Conservation (phyloP, 306 rosid genomes). For the Lathyrus oleraceus region DNA sequence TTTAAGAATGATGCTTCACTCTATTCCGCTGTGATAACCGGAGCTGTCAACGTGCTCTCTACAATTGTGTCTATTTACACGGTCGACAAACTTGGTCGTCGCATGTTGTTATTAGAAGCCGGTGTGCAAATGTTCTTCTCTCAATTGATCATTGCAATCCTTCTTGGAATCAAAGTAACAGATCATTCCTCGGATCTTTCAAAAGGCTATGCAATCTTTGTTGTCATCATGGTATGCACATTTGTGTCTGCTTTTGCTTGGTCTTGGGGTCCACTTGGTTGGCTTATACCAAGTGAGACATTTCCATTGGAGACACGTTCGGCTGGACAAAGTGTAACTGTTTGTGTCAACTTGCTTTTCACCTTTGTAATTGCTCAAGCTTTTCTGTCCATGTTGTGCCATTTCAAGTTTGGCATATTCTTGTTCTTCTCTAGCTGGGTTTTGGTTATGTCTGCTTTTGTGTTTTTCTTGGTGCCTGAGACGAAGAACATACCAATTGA, state of each 20-base stretch:
- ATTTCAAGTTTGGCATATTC: conserved; percentile 82
- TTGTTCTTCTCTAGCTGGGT: conserved; percentile 90
- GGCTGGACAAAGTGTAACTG: conserved; percentile 84
- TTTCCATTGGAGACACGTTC: conserved; percentile 87
- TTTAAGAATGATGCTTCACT: conserved; percentile 75
- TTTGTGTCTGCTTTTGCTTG: conserved; percentile 83
- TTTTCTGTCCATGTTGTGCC: conserved; percentile 83
- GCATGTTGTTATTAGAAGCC: conserved; percentile 74
- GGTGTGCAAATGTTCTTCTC: conserved; percentile 87
- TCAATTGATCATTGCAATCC: conserved; percentile 62
- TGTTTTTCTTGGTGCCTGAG: conserved; percentile 70
- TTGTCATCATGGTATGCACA: conserved; percentile 72
- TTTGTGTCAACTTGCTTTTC: conserved; percentile 73
- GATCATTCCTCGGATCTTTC: conserved; percentile 49
- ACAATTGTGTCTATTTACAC: conserved; percentile 74
- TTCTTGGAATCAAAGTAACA: conserved; percentile 58
- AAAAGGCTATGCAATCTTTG: conserved; percentile 49
- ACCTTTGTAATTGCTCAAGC: conserved; percentile 80
- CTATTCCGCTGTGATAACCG: conserved; percentile 82
- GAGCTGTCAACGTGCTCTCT: conserved; percentile 78
- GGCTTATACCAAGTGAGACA: conserved; percentile 86
- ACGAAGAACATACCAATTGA: conserved; percentile 87
- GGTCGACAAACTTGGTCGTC: conserved; percentile 81
- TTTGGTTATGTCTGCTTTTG: conserved; percentile 62
- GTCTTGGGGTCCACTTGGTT: conserved; percentile 97